Base-by-base conservation (phyloP, 2,329 filamentous ascomycete species). In the Venturia aucupariae region DNA sequence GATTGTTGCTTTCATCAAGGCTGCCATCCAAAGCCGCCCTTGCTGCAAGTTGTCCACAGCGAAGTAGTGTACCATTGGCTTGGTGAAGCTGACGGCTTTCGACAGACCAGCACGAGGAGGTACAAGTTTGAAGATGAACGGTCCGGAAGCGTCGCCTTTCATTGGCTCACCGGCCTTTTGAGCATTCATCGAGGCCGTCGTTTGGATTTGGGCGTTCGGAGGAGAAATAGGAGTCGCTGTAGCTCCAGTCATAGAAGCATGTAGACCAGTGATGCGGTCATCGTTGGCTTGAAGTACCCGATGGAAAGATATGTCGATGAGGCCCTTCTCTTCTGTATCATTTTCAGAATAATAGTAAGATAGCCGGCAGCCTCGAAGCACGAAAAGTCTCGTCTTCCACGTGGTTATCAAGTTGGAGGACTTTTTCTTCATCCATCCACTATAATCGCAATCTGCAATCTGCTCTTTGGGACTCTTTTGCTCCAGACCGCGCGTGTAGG, bases 341-440 rank as follows among this genome's bases (percentile, higher is more conserved):
- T 90, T 86, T 72, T 97, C 93, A 0, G 90, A 90, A 74, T 99
- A 99, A 77, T 96, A 99, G 78, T 99, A 99, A 0, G 92, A 92
- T 38, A 99, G 80, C 4, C 94, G 87, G 62, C 93, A 87, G 38
- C 94, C 94, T 71, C 92, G 92, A 65, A 99, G 84, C 8, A 99
- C 88, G 72, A 99, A 99, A n/a, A 97, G 82, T 15, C 94, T 87
- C 15, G 92, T 90, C 73, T 97, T 99, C 94, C 94, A 99, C 1
- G 92, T 96, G 2, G 92, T 92, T 88, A 99, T 96, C 41, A 97
- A 81, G 71, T 93, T 94, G 1, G 91, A 93, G 66, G 91, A 96
- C 76, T 95, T 92, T 82, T 99, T 99, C 81, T 94, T 97, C 94
- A 99, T 99, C 94, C 94, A 99, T 1, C 94, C 94, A 71, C 88